A percentile compares a stretch with the other conserved stretches of the same genome.
phyloP scores from a whole-genome alignment of 2,329 filamentous ascomycete species.

The Sordariomycetes sp. region DNA sequence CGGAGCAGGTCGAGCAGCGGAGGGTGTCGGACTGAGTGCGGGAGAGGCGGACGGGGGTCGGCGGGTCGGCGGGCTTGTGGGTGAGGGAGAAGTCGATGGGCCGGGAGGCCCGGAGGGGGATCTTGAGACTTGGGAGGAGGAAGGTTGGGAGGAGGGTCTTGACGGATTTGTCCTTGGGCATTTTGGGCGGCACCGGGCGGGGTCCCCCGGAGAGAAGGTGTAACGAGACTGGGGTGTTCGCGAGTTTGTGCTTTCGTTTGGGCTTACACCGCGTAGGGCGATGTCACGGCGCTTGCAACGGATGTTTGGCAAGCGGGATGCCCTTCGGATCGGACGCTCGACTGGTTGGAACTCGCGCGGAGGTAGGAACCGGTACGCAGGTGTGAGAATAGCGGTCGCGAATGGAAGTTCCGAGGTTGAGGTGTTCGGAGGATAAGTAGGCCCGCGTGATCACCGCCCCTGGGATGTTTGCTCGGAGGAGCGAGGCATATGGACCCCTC shows the following conservation, averaged over 20 bases:
- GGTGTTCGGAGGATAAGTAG: neutral
- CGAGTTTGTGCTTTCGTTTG: neutral
- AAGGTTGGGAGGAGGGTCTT: constrained; percentile 29
- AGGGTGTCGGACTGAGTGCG: constrained; percentile 28
- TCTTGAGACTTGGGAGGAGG: constrained; percentile 34
- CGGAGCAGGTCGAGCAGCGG: constrained; percentile 43
- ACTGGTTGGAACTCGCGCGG: neutral
- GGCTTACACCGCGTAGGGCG: neutral
- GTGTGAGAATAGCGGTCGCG: too few relatives aligned
- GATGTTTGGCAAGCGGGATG: neutral
- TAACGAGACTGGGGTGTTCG: neutral
- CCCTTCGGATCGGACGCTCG: neutral
- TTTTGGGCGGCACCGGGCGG: neutral
- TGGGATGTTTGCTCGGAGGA: neutral
- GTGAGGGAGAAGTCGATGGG: constrained; percentile 19
- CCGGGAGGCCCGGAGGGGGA: constrained; percentile 29
- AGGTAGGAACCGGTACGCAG: neutral
- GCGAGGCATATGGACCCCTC: neutral
- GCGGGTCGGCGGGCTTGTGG: constrained; percentile 9
- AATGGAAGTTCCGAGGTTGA: neutral
- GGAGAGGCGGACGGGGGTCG: neutral
- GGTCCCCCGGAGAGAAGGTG: neutral
- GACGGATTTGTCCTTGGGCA: constrained; percentile 2
- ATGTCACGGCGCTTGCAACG: neutral
- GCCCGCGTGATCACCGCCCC: neutral